These are phyloP conservation scores for Colletotrichum sp. DNA, from an alignment of 2,329 filamentous ascomycete genomes.

Conservation along the genomic window DNA sequence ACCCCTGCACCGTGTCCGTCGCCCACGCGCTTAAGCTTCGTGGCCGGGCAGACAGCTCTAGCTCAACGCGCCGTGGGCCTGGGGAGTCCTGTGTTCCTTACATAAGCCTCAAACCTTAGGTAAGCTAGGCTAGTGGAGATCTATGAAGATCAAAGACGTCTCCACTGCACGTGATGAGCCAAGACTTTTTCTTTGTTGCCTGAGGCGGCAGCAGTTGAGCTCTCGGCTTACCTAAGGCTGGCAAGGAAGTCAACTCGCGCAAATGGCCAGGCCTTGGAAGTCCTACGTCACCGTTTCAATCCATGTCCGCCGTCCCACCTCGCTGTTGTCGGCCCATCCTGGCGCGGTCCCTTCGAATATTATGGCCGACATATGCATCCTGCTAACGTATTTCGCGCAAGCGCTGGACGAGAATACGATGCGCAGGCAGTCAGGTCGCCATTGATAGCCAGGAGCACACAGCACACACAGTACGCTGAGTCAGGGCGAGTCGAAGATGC, in stretches of 20 bases:
- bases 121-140: neutral
- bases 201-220: neutral
- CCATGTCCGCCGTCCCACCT: constrained; percentile 6
- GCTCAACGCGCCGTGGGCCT: neutral
- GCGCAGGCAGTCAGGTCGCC: neutral
- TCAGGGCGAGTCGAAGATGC: neutral
- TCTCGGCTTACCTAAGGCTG: neutral
- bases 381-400: neutral
- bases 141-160: neutral
- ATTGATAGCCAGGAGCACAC: neutral
- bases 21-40: neutral
- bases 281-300: constrained; percentile 9
- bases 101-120: neutral
- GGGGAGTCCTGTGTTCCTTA: neutral
- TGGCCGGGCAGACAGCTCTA: neutral
- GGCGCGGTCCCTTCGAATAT: neutral
- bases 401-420: neutral
- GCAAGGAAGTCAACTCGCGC: neutral
- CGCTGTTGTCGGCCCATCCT: constrained; percentile 1
- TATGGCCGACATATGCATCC: neutral
- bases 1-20: constrained; percentile 12
- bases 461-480: neutral
- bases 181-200: neutral
- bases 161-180: neutral
- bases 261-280: neutral